phyloP scores from a whole-genome alignment of 352 stramenopile genomes.

The Ophiocytium majus region DNA sequence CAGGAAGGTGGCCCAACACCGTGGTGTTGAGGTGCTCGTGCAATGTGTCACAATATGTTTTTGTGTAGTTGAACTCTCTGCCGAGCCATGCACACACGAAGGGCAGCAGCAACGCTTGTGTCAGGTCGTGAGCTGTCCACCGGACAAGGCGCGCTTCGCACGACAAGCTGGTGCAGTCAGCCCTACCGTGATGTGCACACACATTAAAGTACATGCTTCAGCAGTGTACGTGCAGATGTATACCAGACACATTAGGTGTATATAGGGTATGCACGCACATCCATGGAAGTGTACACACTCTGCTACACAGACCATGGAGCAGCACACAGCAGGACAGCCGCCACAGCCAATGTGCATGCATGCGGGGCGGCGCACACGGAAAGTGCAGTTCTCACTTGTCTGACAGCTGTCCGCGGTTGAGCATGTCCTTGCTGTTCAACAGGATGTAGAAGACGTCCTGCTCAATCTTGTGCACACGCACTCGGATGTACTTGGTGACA shows the following conservation, averaged over 20 bases:
- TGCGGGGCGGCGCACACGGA: background rate
- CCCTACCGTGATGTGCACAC: no score
- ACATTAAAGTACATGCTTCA: no score
- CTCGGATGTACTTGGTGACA: slow-evolving; percentile 53
- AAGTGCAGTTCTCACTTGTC: slow-evolving; percentile 23
- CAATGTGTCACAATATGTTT: slow-evolving; percentile 37
- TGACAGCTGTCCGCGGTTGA: slow-evolving; percentile 28
- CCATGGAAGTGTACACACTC: no score
- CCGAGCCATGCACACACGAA: background rate
- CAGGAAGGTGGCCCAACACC: slow-evolving; percentile 25
- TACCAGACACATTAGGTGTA: no score
- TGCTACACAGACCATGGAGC: background rate
- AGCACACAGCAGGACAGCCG: background rate
- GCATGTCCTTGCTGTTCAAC: slow-evolving; percentile 13
- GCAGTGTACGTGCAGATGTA: no score
- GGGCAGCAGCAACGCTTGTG: background rate
- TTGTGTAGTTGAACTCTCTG: slow-evolving; percentile 40
- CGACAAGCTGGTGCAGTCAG: no score
- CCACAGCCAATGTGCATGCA: no score
- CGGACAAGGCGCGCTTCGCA: no score
- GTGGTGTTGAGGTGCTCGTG: slow-evolving; percentile 39
- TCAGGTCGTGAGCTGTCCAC: no score
- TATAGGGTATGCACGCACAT: no score
- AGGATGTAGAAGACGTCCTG: slow-evolving; percentile 42
- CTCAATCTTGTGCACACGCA: slow-evolving; percentile 57